phyloP scores from a whole-genome alignment of 106 monocot species.

The Narthecium ossifragum region DNA sequence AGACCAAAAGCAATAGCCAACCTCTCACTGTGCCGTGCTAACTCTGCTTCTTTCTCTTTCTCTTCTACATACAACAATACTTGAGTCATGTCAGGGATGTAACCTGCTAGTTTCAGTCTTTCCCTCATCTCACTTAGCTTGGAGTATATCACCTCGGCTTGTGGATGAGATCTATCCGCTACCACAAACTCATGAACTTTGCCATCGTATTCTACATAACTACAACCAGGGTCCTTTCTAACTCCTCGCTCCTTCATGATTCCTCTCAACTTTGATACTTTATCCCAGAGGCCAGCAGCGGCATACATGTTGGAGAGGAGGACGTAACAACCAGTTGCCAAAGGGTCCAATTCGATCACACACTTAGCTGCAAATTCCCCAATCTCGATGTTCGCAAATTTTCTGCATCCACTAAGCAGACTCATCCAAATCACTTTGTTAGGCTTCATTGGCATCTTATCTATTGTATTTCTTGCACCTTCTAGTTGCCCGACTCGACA shows the following conservation, averaged over 20 bases:
- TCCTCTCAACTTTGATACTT: slow-evolving; percentile 6
- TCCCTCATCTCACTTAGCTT: neutral
- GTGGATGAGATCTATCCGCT: slow-evolving; percentile 3
- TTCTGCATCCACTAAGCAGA: slow-evolving; percentile 14
- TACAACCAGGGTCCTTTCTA: slow-evolving; percentile 14
- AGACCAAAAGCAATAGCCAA: slow-evolving; percentile 22
- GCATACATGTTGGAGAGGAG: slow-evolving; percentile 22
- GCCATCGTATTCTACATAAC: slow-evolving; percentile 4
- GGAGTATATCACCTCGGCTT: neutral
- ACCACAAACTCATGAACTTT: slow-evolving; percentile 7
- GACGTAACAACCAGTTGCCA: slow-evolving; percentile 8
- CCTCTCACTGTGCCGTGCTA: slow-evolving; percentile 17
- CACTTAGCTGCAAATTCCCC: slow-evolving; percentile 15
- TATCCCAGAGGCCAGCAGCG: slow-evolving; percentile 15
- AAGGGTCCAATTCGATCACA: slow-evolving; percentile 9
- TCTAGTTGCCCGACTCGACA: slow-evolving; percentile 11
- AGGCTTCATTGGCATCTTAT: slow-evolving; percentile 17
- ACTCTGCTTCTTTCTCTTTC: neutral
- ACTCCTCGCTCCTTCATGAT: slow-evolving; percentile 8
- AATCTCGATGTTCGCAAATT: slow-evolving; percentile 6
- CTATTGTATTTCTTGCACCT: slow-evolving; percentile 7
- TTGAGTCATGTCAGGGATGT: slow-evolving; percentile 3
- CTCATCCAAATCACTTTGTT: slow-evolving; percentile 20
- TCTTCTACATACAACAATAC: neutral
- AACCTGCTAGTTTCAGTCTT: slow-evolving; percentile 1